phyloP scores from a whole-genome alignment of 108 stramenopile genomes.

The Seminavis robusta region DNA sequence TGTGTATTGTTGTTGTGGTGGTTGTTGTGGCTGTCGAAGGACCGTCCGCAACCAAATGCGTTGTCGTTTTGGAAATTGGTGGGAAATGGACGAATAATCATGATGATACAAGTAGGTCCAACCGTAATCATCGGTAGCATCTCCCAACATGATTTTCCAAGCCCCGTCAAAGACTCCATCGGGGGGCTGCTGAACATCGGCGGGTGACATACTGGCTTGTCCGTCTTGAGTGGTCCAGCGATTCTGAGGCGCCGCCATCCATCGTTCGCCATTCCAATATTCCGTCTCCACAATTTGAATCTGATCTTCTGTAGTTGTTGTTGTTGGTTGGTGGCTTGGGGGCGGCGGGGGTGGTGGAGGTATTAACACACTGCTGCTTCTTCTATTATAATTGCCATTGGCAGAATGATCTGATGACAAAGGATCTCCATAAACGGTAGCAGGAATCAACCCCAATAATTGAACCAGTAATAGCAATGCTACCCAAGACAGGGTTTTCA shows the following conservation, averaged over 20 bases:
- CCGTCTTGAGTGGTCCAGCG: conserved; percentile 30
- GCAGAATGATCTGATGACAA: too few species aligned
- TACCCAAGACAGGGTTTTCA: too few species aligned
- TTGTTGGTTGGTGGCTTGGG: too few species aligned
- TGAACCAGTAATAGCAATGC: too few species aligned
- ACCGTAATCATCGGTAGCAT: conserved; percentile 53
- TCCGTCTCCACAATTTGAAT: conserved; percentile 45
- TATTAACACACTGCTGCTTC: too few species aligned
- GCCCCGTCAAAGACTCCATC: conserved; percentile 55
- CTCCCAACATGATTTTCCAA: conserved; percentile 77
- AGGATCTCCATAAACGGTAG: too few species aligned
- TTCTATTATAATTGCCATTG: too few species aligned
- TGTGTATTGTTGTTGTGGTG: neutral
- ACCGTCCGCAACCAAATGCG: conserved; percentile 63
- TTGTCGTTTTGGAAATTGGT: conserved; percentile 47
- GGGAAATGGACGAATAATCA: conserved; percentile 18
- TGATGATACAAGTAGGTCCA: conserved; percentile 62
- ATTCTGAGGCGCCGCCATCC: conserved; percentile 23
- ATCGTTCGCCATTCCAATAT: conserved; percentile 33
- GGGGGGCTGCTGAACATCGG: conserved; percentile 27
- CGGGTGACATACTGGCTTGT: conserved; percentile 15
- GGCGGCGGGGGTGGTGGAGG: too few species aligned
- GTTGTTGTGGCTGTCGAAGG: neutral
- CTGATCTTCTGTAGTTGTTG: neutral
- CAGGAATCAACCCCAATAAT: too few species aligned